phyloP scores from a whole-genome alignment of 805 yeast species.

The Metschnikowia henanensis region DNA sequence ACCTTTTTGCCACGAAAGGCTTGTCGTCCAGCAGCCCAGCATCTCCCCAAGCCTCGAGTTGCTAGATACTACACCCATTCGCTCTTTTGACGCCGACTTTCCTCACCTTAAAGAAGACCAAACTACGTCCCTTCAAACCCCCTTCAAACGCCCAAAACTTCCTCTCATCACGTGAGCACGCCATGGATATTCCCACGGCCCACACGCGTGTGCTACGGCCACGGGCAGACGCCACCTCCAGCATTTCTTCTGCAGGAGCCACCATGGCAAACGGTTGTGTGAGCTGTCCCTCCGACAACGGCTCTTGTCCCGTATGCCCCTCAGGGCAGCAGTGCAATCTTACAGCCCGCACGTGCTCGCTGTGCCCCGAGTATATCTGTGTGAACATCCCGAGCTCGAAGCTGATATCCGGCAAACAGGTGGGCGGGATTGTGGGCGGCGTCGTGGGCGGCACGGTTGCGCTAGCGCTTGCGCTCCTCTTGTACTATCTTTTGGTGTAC shows the following conservation, averaged over 20 bases:
- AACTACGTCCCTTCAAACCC: too few species aligned
- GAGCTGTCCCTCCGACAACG: conserved; percentile 40
- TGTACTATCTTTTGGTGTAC: conserved; percentile 35
- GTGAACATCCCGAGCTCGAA: conserved; percentile 2
- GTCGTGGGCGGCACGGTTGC: conserved; percentile 62
- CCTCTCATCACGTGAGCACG: not conserved
- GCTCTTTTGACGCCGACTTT: too few species aligned
- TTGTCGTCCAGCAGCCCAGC: too few species aligned
- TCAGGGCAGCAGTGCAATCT: conserved; percentile 17
- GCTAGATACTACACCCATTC: too few species aligned
- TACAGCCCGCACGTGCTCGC: conserved; percentile 13
- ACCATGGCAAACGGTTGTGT: conserved; percentile 37
- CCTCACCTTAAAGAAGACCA: too few species aligned
- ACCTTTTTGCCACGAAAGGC: too few species aligned
- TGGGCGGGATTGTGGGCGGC: conserved; percentile 70
- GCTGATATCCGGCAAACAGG: conserved; percentile 2
- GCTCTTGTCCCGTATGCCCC: conserved; percentile 46
- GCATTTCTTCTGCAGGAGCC: conserved; percentile 21
- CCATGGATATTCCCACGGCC: not conserved
- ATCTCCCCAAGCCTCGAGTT: too few species aligned
- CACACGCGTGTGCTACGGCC: conserved; percentile 14
- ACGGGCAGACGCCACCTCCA: conserved; percentile 11
- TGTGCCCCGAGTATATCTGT: conserved; percentile 17
- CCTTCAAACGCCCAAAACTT: not conserved
- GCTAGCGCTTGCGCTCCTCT: conserved; percentile 33